These are phyloP conservation scores for Hypocreales sp. DNA, from an alignment of 2,329 filamentous ascomycete species.

Conservation along the genomic window DNA sequence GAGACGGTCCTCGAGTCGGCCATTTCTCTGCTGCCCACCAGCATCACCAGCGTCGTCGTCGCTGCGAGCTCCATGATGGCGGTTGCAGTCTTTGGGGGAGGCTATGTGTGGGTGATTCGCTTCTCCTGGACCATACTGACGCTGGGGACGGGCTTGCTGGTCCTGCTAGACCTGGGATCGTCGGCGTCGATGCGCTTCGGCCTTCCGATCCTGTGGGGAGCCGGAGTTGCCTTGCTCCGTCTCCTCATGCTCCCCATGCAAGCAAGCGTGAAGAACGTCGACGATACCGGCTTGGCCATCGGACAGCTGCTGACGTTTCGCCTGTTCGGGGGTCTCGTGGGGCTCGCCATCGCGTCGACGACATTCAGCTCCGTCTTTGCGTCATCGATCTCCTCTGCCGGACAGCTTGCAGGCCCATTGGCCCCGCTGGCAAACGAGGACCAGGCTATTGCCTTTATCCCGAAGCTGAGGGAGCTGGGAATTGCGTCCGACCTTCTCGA, in stretches of 20 bases:
- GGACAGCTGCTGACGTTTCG: conserved; percentile 18
- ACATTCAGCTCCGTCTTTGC: conserved; percentile 3
- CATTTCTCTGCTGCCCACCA: conserved; percentile 10
- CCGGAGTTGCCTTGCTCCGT: not conserved
- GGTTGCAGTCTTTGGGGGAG: not conserved
- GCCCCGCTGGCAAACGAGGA: too few species aligned
- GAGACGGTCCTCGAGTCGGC: conserved; percentile 12
- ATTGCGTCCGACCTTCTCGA: too few species aligned
- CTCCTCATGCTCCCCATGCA: conserved; percentile 14
- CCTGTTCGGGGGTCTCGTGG: conserved; percentile 19
- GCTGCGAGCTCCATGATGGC: not conserved
- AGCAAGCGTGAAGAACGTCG: conserved; percentile 14
- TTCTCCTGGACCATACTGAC: not conserved
- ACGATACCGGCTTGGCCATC: conserved; percentile 18
- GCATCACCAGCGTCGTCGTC: not conserved
- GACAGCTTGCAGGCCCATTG: too few species aligned
- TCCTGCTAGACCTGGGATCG: not conserved
- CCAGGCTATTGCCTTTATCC: too few species aligned
- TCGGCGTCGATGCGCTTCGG: conserved; percentile 1
- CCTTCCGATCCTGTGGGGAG: not conserved
- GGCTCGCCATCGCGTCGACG: conserved; percentile 14
- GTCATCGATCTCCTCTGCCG: too few species aligned
- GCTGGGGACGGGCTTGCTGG: not conserved
- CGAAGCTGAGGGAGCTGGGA: too few species aligned
- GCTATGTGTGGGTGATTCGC: not conserved